A percentile compares a stretch with the other conserved stretches of the same genome.
These are phyloP conservation scores for Pleurotus eryngii DNA, from an alignment of 768 basidiomycete species.

Conservation along the genomic window DNA sequence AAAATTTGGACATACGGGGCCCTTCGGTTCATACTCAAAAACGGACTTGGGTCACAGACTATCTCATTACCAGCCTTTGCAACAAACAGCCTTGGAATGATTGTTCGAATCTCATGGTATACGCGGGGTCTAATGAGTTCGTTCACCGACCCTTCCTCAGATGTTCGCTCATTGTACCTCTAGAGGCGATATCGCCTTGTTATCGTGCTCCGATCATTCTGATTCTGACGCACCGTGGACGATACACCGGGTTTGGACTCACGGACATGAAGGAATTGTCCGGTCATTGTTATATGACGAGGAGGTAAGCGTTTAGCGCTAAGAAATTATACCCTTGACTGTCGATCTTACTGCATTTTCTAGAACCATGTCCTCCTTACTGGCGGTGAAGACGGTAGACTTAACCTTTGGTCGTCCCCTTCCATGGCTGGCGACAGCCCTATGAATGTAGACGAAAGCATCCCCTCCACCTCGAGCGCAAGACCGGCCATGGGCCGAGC, in stretches of 20 bases:
- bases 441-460: conserved; percentile 25
- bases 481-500: background rate
- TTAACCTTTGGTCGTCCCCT: conserved; percentile 37
- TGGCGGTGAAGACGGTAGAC: conserved; percentile 49
- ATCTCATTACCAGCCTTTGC: conserved; percentile 56
- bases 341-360: background rate
- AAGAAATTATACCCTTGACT: background rate
- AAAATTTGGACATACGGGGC: conserved; percentile 58
- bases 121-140: conserved; percentile 75
- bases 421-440: background rate
- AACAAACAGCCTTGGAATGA: conserved; percentile 16
- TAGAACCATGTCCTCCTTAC: conserved; percentile 42
- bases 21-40: conserved; percentile 57
- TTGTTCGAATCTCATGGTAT: conserved; percentile 44
- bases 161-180: background rate
- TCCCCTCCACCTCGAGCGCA: background rate
- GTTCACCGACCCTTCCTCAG: background rate
- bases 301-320: conserved; percentile 27
- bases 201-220: conserved; percentile 42
- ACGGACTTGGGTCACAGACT: conserved; percentile 76
- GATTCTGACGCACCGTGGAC: conserved; percentile 42
- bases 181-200: conserved; percentile 58
- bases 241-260: conserved; percentile 45
- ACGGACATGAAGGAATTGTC: conserved; percentile 55
- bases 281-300: conserved; percentile 57